Conservation (phyloP, 2,329 filamentous ascomycete species). For the Xylariaceae sp. region DNA sequence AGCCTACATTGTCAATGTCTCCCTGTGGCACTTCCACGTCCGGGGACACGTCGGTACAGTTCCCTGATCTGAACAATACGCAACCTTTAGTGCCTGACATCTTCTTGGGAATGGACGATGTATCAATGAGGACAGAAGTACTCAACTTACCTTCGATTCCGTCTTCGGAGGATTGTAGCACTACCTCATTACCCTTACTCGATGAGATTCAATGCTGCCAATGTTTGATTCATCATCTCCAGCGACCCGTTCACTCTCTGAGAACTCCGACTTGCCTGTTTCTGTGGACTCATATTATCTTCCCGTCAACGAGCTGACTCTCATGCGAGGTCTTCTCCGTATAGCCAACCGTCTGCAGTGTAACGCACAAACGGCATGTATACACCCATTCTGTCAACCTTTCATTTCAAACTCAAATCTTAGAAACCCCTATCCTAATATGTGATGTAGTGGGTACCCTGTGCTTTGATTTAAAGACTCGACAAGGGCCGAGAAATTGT, state of each 20-base stretch:
- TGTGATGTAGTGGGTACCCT: no score
- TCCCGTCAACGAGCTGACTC: constrained; percentile 46
- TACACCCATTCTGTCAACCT: constrained; percentile 6
- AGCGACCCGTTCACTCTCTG: constrained; percentile 1
- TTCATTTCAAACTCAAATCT: not conserved
- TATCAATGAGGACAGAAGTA: not conserved
- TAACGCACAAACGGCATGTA: constrained; percentile 41
- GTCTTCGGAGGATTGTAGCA: not conserved
- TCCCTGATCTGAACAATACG: not conserved
- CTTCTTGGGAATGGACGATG: constrained; percentile 1
- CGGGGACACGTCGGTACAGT: not conserved
- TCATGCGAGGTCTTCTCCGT: constrained; percentile 46
- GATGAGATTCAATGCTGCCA: not conserved
- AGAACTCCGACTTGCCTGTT: constrained; percentile 9
- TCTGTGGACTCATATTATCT: constrained; percentile 48
- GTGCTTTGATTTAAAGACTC: no score
- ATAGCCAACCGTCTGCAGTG: constrained; percentile 48
- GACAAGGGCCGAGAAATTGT: no score
- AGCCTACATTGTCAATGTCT: not conserved
- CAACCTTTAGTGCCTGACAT: not conserved
- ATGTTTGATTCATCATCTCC: constrained; percentile 3
- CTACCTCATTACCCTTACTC: not conserved
- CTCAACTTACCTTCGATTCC: not conserved
- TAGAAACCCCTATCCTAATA: no score
- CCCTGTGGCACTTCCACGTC: not conserved